Base-by-base conservation (phyloP, 495 filamentous ascomycete genomes). In the Delitschia confertaspora region DNA sequence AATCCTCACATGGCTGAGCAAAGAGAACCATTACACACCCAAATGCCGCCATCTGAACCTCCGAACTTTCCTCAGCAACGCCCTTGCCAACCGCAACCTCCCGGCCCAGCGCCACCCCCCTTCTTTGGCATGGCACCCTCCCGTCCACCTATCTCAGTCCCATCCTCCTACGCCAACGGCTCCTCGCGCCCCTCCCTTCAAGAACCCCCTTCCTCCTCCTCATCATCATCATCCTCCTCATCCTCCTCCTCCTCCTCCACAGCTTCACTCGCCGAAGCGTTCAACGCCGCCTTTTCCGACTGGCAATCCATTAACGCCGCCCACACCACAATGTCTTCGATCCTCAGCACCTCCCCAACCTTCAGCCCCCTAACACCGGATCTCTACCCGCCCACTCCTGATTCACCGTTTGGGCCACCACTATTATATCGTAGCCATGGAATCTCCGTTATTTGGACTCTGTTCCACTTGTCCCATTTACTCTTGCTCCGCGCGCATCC, bases 401-500 rank as follows among this genome's bases (percentile, higher is more conserved):
- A 30, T 18, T 76, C 83, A 21, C 87, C 93, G 1, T 98, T 95
- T 50, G 91, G 91, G 0, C 72, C 77, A 1, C 82, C 88, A 2
- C 68, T 86, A 3, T 78, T 83, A 55, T 95, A 89, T 60, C 76
- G 87, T 27, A 87, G 83, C 1, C 86, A 86, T 60, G 79, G 78
- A 17, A 91, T 95, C 52, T 83, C 82, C 10, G 80, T 83, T 25
- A 70, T 96, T 16, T 89, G 86, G 80, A 79, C 77, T 53, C 79
- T 85, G 39, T 94, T 81, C 59, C 82, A 88, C 64, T 82, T 83
- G 60, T 79, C 78, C 2, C 71, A 85, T 20, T 87, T 98, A 36
- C 66, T 89, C 33, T 71, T 86, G 16, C 65, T 85, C 36, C 73
- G 91, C 25, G 65, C 81, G 0, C 87, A 94, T 49, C 91, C 91